phyloP scores from a whole-genome alignment of 2,329 filamentous ascomycete genomes.

The Rhinocladiella similis region DNA sequence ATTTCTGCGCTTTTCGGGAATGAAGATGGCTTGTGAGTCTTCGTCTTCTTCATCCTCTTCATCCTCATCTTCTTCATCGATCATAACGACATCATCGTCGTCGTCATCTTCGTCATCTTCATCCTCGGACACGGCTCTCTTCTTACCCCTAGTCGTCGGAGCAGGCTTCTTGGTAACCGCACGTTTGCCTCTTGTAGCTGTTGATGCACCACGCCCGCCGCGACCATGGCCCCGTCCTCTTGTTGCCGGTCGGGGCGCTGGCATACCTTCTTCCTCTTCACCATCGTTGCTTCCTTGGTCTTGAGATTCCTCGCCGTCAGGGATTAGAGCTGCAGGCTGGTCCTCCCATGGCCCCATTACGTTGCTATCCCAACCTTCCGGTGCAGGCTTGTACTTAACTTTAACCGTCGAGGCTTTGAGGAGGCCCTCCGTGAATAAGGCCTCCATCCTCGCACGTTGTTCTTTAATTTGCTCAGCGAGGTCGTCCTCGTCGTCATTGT shows the following conservation, averaged over 20 bases:
- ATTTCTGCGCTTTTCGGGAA: conserved; percentile 23
- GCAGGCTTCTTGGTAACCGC: conserved; percentile 35
- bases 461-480: conserved; percentile 73
- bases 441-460: conserved; percentile 69
- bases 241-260: conserved; percentile 38
- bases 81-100: conserved; percentile 42
- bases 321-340: conserved; percentile 65
- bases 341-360: conserved; percentile 84
- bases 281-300: conserved; percentile 37
- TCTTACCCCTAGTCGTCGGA: conserved; percentile 31
- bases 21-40: conserved; percentile 31
- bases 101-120: conserved; percentile 40
- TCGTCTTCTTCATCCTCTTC: conserved; percentile 36
- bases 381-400: conserved; percentile 71
- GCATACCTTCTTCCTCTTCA: conserved; percentile 48
- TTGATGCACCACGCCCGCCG: conserved; percentile 43
- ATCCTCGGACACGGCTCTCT: conserved; percentile 33
- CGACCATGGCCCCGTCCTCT: conserved; percentile 48
- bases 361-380: conserved; percentile 84
- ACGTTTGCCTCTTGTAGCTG: conserved; percentile 38
- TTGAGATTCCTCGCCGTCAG: conserved; percentile 45
- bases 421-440: conserved; percentile 66
- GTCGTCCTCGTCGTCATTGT: conserved; percentile 64
- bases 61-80: conserved; percentile 37
- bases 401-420: conserved; percentile 54